Evolutionary conservation across 306 rosid genomes (phyloP).

Genomic region (Sicyos edulis): DNA sequence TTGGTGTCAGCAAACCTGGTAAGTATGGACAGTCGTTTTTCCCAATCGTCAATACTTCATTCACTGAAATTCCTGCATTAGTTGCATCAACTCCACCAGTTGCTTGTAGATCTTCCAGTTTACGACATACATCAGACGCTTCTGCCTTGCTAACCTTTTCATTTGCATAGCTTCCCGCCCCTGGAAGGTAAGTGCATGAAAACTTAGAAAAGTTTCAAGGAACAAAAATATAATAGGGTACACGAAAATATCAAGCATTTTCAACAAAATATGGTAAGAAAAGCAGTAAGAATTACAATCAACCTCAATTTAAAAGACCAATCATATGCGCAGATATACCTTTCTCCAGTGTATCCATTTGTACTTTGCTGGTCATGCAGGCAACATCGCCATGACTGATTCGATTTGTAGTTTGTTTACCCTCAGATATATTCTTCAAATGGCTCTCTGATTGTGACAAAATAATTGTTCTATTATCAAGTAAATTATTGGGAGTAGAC

Average conservation of each 20-base stretch:
- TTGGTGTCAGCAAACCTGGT: conserved; percentile 33
- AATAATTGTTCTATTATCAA: conserved; percentile 28
- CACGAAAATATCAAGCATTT: background rate
- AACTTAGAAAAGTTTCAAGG: background rate
- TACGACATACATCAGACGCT: conserved; percentile 21
- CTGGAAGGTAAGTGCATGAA: conserved; percentile 36
- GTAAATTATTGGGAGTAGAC: conserved; percentile 30
- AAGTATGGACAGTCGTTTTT: conserved; percentile 27
- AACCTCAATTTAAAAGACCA: background rate
- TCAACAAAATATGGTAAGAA: background rate
- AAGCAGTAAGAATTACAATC: background rate
- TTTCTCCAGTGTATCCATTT: background rate
- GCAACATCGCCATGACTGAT: conserved; percentile 28
- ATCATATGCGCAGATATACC: background rate
- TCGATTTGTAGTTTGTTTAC: conserved; percentile 25
- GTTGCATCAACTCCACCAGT: conserved; percentile 25
- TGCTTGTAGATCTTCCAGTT: conserved; percentile 27
- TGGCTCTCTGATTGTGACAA: conserved; percentile 28
- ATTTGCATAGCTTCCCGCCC: conserved; percentile 29
- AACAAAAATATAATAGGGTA: background rate
- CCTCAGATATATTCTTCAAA: conserved; percentile 25
- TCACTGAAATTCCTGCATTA: conserved; percentile 20
- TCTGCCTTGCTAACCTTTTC: conserved; percentile 25
- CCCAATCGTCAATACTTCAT: conserved; percentile 22
- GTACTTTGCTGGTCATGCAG: conserved; percentile 21